Base-by-base conservation (phyloP, 305 asterid genomes). In the Withania somnifera region DNA sequence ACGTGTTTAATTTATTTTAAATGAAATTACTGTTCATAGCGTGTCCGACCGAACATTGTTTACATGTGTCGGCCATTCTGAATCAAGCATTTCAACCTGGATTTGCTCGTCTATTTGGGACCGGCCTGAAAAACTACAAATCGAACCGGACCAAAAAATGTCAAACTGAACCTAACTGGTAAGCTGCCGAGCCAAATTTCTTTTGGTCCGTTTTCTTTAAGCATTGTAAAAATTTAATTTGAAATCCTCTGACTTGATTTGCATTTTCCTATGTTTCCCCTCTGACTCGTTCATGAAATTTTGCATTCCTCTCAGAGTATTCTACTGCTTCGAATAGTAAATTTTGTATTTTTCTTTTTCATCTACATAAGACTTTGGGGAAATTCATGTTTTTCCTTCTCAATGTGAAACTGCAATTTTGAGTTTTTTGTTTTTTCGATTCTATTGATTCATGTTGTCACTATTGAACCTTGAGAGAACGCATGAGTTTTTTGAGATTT, bases 401-500 rank as follows among this genome's bases (percentile, higher is more conserved):
- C 86, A 32, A 84, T 77, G 30, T 82, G 67, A 26, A 61, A 19
- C 52, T 83, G 75, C 80, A 85, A 34, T 63, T 45, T 75, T 34
- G 22, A 50, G n/a, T 85, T 87, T 73, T 86, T 86, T 6, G 82
- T 82, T 30, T 40, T 24, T 36, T 85, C 81, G 8, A 64, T 82
- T 30, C 78, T 71, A 58, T 11, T 83, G 6, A 73, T 45, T 66
- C 77, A 60, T 13, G 34, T 82, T 15, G 84, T 89, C 86, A 90
- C 78, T 30, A 66, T 77, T 57, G 84, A 84, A 56, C 88, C 86
- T 77, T 89, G 88, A 6, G 78, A 36, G 22, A 93, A 88, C 82
- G n/a, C n/a, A n/a, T n/a, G n/a, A n/a, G n/a, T n/a, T n/a, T n/a
- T n/a, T n/a, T n/a, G n/a, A n/a, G n/a, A n/a, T n/a, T n/a, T n/a